A percentile compares a stretch with the other conserved stretches of the same genome.
phyloP scores from a whole-genome alignment of 169 alveolate species.

The Plasmodium ovale region DNA sequence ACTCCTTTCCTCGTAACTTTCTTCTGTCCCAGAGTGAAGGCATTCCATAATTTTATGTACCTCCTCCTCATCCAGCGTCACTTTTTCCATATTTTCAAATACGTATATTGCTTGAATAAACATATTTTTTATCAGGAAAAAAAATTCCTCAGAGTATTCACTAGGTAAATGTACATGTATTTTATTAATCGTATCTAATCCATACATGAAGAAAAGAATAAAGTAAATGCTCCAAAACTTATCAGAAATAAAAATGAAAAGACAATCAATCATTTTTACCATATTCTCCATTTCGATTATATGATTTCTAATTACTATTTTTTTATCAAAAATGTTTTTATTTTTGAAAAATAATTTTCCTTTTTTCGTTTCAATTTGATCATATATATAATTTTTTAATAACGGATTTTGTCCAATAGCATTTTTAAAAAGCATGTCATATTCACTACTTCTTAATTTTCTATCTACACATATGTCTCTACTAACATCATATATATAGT shows the following conservation, averaged over 20 bases:
- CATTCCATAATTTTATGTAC: background rate
- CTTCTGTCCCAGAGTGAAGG: background rate
- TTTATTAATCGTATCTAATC: conserved; percentile 21
- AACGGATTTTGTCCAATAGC: background rate
- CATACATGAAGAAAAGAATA: conserved; percentile 44
- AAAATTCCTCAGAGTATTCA: conserved; percentile 14
- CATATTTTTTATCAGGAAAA: conserved; percentile 35
- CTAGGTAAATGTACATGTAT: background rate
- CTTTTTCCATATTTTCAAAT: conserved; percentile 14
- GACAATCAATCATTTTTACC: conserved; percentile 31
- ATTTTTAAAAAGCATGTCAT: conserved; percentile 34
- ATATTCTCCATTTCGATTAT: conserved; percentile 46
- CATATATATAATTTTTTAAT: conserved; percentile 17
- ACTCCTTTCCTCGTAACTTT: conserved; percentile 4
- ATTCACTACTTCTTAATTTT: background rate
- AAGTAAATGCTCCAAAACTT: conserved; percentile 5
- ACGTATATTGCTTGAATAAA: conserved; percentile 61
- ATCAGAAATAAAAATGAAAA: conserved; percentile 6
- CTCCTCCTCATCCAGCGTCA: background rate
- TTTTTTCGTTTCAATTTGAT: conserved; percentile 34
- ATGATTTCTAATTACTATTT: conserved; percentile 33
- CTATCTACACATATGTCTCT: background rate
- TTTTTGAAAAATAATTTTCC: conserved; percentile 40
- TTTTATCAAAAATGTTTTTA: conserved; percentile 12
- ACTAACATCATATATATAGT: conserved; percentile 14